Evolutionary conservation across 1,284 basidiomycete species (phyloP).

Genomic region (Afroboletus lepidellus): DNA sequence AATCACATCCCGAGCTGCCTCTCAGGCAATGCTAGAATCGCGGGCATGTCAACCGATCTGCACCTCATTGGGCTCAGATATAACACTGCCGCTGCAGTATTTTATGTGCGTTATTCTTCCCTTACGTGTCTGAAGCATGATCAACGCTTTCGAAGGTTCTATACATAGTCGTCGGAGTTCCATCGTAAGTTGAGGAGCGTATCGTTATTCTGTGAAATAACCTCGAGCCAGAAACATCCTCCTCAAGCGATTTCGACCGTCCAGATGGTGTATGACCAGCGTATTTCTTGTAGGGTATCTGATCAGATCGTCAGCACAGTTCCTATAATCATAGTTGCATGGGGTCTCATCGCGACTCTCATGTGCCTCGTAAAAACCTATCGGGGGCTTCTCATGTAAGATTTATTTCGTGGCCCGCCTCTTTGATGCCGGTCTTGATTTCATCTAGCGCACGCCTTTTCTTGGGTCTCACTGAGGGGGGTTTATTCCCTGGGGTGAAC

Average conservation of each 20-base stretch:
- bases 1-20: neutral
- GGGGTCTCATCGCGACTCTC: constrained; percentile 45
- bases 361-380: constrained; percentile 39
- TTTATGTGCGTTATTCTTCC: constrained; percentile 39
- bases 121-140: neutral
- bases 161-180: constrained; percentile 47
- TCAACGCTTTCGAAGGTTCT: constrained; percentile 34
- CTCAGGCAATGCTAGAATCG: constrained; percentile 36
- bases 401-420: neutral
- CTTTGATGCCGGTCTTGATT: constrained; percentile 3
- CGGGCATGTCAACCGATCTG: constrained; percentile 44
- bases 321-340: constrained; percentile 49
- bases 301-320: constrained; percentile 31
- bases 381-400: constrained; percentile 28
- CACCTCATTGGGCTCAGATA: constrained; percentile 42
- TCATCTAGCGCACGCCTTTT: constrained; percentile 31
- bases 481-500: constrained; percentile 51
- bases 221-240: constrained; percentile 39
- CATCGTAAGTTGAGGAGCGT: constrained; percentile 39
- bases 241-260: constrained; percentile 46
- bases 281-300: neutral
- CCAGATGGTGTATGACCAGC: constrained; percentile 44
- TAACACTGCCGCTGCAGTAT: constrained; percentile 48
- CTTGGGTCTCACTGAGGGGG: constrained; percentile 52
- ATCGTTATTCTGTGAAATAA: constrained; percentile 5